Percentiles rank a stretch among this genome's conserved stretches.
Evolutionary conservation across 179 eudicot genomes (phyloP).

Genomic region (Beta macrorhiza): DNA sequence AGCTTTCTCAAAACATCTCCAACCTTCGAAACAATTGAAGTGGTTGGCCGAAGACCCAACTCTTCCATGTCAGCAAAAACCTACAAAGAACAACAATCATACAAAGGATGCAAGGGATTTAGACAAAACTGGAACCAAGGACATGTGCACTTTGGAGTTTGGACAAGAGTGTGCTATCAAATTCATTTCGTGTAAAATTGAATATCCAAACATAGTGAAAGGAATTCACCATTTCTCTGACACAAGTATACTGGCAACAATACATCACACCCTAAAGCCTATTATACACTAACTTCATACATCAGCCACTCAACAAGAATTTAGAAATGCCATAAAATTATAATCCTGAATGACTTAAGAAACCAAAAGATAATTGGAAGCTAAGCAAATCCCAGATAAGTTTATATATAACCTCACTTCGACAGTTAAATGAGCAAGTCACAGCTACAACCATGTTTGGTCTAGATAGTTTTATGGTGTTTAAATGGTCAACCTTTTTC

Average conservation of each 20-base stretch:
- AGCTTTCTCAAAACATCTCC: slow-evolving; percentile 77
- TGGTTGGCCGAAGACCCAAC: slow-evolving; percentile 74
- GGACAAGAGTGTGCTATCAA: neutral
- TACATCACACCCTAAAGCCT: neutral
- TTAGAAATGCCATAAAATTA: neutral
- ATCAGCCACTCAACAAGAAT: neutral
- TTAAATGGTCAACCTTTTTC: neutral
- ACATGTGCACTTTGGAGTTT: neutral
- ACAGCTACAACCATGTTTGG: neutral
- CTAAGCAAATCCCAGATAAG: neutral
- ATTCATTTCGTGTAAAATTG: neutral
- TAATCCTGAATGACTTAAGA: neutral
- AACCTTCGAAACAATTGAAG: slow-evolving; percentile 58
- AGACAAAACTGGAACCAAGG: neutral
- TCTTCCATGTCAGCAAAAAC: slow-evolving; percentile 98
- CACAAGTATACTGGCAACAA: neutral
- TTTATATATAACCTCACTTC: neutral
- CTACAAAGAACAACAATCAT: slow-evolving; percentile 29
- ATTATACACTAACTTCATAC: neutral
- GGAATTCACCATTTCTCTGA: neutral
- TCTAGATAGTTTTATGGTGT: neutral
- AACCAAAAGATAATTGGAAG: neutral
- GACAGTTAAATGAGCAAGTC: slow-evolving; percentile 5
- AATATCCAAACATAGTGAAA: neutral
- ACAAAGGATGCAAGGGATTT: neutral